A percentile compares a stretch with the other conserved stretches of the same genome.
phyloP scores from a whole-genome alignment of 306 rosid genomes.

The Vachellia pachyceras region DNA sequence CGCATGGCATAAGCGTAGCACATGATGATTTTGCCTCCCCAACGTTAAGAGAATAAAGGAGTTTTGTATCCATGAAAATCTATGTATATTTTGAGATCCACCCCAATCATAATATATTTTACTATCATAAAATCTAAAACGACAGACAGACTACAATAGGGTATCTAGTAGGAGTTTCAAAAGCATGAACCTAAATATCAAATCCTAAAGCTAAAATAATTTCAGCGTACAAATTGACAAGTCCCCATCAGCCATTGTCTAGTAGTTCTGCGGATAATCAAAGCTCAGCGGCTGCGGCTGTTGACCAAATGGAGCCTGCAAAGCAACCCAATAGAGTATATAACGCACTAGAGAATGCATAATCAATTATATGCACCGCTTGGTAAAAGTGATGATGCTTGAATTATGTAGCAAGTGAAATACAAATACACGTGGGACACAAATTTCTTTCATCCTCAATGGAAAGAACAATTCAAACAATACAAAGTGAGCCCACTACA shows the following conservation, averaged over 20 bases:
- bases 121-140: conserved; percentile 42
- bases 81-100: conserved; percentile 33
- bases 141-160: conserved; percentile 40
- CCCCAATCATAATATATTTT: conserved; percentile 30
- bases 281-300: conserved; percentile 91
- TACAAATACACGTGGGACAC: background rate
- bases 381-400: too few species aligned
- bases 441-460: background rate
- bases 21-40: conserved; percentile 15
- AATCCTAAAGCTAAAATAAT: conserved; percentile 46
- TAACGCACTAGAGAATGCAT: background rate
- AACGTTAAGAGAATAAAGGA: conserved; percentile 2
- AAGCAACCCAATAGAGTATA: conserved; percentile 4
- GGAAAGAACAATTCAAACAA: conserved; percentile 19
- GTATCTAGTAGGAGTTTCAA: conserved; percentile 42
- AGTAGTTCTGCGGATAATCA: conserved; percentile 85
- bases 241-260: conserved; percentile 38
- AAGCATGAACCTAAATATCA: conserved; percentile 42
- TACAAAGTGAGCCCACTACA: background rate
- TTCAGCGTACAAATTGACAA: conserved; percentile 47
- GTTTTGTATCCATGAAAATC: conserved; percentile 17
- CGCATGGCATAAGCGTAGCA: conserved; percentile 4
- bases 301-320: conserved; percentile 93
- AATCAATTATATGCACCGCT: background rate
- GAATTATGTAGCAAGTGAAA: background rate